These are phyloP conservation scores for Entomortierella beljakovae DNA, from an alignment of 192 early-diverging fungal species.

Conservation along the genomic window DNA sequence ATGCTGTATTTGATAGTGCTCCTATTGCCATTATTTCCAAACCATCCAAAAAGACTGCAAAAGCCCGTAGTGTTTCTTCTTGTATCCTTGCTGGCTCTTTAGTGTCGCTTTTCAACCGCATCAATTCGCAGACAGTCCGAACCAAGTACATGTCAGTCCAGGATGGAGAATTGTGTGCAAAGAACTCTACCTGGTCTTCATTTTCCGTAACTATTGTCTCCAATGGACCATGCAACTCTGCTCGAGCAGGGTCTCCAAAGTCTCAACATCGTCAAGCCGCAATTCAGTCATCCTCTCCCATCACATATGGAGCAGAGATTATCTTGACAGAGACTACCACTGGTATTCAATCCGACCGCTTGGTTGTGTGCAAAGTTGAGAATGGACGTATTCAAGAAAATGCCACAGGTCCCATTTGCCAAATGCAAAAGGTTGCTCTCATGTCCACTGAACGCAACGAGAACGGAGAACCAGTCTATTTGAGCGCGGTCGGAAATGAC, in stretches of 20 bases:
- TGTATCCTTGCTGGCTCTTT: constrained; percentile 81
- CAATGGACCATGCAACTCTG: constrained; percentile 38
- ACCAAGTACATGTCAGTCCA: constrained; percentile 86
- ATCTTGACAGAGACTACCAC: constrained; percentile 73
- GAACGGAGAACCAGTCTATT: constrained; percentile 47
- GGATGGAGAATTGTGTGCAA: constrained; percentile 67
- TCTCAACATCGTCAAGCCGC: constrained; percentile 31
- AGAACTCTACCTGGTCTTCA: constrained; percentile 70
- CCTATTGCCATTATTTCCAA: constrained; percentile 92
- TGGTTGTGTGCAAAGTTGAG: constrained; percentile 86
- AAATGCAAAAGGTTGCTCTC: constrained; percentile 89
- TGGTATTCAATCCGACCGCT: constrained; percentile 71
- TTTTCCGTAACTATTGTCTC: constrained; percentile 66
- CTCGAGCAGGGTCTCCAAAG: constrained; percentile 17
- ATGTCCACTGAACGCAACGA: constrained; percentile 51
- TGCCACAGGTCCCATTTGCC: constrained; percentile 78
- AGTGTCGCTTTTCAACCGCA: constrained; percentile 90
- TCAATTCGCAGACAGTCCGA: constrained; percentile 90
- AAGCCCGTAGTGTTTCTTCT: constrained; percentile 79
- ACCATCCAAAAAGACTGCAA: constrained; percentile 91
- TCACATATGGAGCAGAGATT: constrained; percentile 81
- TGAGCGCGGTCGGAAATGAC: constrained; percentile 60
- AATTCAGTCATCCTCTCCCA: constrained; percentile 52
- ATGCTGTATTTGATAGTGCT: constrained; percentile 74
- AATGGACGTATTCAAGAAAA: constrained; percentile 73